These are phyloP conservation scores for Pythium volutum DNA, from an alignment of 352 stramenopile species.

Conservation along the genomic window DNA sequence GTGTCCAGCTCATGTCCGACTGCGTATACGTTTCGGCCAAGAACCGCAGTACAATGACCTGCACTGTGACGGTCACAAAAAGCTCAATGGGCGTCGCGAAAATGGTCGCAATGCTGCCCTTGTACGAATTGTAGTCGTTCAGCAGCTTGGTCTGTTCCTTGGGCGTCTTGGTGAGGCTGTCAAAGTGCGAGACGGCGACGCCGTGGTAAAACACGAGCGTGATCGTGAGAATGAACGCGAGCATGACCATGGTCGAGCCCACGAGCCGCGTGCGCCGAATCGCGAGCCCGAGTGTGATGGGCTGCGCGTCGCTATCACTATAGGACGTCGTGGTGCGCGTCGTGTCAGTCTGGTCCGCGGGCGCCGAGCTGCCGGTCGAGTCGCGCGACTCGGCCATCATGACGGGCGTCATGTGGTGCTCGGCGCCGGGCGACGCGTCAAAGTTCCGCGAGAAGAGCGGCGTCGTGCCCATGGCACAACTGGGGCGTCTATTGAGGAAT, in stretches of 20 bases:
- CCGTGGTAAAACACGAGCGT: background rate
- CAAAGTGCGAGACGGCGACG: conserved; percentile 13
- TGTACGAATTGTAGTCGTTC: conserved; percentile 19
- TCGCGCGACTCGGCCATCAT: too few species aligned
- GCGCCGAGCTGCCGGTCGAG: too few species aligned
- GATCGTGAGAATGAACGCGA: background rate
- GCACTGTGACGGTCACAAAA: conserved; percentile 4
- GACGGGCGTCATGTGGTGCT: too few species aligned
- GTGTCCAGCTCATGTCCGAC: background rate
- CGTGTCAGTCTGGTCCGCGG: too few species aligned
- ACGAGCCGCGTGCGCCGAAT: background rate
- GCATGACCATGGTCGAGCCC: background rate
- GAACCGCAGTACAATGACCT: conserved; percentile 5
- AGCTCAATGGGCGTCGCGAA: conserved; percentile 1
- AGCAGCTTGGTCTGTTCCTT: conserved; percentile 14
- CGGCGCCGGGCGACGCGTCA: too few species aligned
- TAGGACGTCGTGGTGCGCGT: too few species aligned
- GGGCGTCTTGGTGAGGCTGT: background rate
- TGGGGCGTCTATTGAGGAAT: too few species aligned
- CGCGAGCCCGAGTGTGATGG: background rate
- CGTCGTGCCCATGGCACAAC: too few species aligned
- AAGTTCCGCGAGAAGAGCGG: too few species aligned
- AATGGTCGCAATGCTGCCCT: conserved; percentile 1
- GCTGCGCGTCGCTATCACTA: background rate
- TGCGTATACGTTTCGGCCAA: background rate